Conservation (phyloP, 768 basidiomycete genomes). For the Tubosaeta sp. region DNA sequence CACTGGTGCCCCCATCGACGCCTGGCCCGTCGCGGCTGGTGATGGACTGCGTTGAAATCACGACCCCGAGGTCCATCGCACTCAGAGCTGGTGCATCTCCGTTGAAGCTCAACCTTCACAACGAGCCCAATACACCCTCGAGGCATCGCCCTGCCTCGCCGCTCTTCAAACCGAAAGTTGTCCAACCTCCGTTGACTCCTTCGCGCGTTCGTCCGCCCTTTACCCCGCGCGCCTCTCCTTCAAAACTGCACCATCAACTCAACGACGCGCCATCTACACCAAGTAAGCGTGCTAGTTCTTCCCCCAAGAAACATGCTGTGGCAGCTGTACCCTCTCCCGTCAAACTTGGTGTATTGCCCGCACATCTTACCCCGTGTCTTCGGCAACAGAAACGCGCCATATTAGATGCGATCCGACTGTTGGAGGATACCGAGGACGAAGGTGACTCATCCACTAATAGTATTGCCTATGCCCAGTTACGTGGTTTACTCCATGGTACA, state of each 20-base stretch:
- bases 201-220: constrained; percentile 10
- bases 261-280: constrained; percentile 17
- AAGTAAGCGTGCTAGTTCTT: constrained; percentile 6
- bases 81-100: constrained; percentile 14
- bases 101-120: not conserved
- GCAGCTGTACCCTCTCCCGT: constrained; percentile 8
- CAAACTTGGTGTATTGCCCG: constrained; percentile 31
- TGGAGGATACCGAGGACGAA: constrained; percentile 30
- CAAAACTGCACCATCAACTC: constrained; percentile 2
- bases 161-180: not conserved
- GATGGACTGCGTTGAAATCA: constrained; percentile 31
- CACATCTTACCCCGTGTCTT: constrained; percentile 43
- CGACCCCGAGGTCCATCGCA: constrained; percentile 19
- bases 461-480: constrained; percentile 53
- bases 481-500: constrained; percentile 67
- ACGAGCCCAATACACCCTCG: constrained; percentile 21
- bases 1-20: constrained; percentile 15
- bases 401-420: constrained; percentile 40
- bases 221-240: constrained; percentile 17
- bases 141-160: constrained; percentile 1
- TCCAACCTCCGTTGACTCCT: constrained; percentile 12
- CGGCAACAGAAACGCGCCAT: constrained; percentile 56
- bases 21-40: constrained; percentile 23
- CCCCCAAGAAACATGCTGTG: constrained; percentile 11
- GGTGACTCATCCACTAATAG: constrained; percentile 43